A percentile compares a stretch with the other conserved stretches of the same genome.
Conservation (phyloP, 1,139 yeast genomes). For the Pichia sp. region DNA sequence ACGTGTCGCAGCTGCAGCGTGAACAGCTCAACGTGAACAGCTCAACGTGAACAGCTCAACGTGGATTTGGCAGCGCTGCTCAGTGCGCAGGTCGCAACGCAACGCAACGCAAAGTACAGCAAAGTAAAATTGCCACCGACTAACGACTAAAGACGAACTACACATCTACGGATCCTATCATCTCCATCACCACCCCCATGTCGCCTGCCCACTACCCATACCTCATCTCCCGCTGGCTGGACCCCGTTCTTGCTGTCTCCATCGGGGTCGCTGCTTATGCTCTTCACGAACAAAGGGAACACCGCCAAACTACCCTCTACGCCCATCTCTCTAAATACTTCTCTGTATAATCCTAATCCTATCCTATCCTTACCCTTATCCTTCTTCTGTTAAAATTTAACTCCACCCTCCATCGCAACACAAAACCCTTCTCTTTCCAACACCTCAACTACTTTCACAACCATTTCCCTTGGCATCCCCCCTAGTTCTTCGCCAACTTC, state of each 20-base stretch:
- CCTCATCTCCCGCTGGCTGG: constrained; percentile 32
- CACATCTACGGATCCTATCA: no score
- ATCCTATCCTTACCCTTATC: no score
- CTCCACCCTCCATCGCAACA: not conserved
- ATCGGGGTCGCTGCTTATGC: constrained; percentile 58
- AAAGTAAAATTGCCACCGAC: constrained; percentile 3
- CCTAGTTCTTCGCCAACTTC: constrained; percentile 64
- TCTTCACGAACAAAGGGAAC: constrained; percentile 46
- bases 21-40: no score
- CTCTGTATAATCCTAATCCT: not conserved
- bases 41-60: no score
- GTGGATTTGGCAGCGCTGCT: no score
- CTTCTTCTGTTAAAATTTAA: not conserved
- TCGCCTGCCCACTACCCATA: constrained; percentile 24
- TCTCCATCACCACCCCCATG: not conserved
- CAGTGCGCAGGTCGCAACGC: not conserved
- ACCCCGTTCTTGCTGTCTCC: constrained; percentile 53
- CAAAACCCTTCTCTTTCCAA: not conserved
- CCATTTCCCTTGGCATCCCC: constrained; percentile 48
- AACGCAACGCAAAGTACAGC: no score
- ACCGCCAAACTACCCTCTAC: constrained; percentile 12
- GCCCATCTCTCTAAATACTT: constrained; percentile 20
- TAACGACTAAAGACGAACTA: not conserved
- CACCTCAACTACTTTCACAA: constrained; percentile 37
- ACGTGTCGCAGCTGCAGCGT: no score